Base-by-base conservation (phyloP, 2,329 filamentous ascomycete genomes). In the Xylariales sp. region DNA sequence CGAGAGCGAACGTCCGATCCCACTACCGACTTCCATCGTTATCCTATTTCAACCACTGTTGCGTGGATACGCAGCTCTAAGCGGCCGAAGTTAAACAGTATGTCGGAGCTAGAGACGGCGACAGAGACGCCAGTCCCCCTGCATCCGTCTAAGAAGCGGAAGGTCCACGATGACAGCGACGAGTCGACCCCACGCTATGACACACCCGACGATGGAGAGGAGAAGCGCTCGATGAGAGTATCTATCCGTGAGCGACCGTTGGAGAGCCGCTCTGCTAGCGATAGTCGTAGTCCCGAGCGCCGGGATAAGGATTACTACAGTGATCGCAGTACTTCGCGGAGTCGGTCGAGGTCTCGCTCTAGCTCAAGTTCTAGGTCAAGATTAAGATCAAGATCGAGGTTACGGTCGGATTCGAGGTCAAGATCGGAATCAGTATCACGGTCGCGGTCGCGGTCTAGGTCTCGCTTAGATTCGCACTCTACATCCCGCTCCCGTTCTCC, bases 71-170 rank as follows among this genome's bases (percentile, higher is more conserved):
- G n/a, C n/a, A n/a, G n/a, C n/a, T n/a, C n/a, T n/a, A n/a, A n/a
- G n/a, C n/a, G 24, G 24, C n/a, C n/a, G 8, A 27, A 27, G 8
- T 27, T n/a, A 27, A 14, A 9, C 36, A 11, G 21, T n/a, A 43
- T 43, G 40, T 38, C 40, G 28, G 20, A 31, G 31, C 32, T 38
- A 20, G 46, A 33, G 27, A 24, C 37, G 19, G 31, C 25, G 14
- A 35, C 14, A 15, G 18, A 21, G 12, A n/a, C 35, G 24, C 21
- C 22, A 12, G 28, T 19, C 29, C 9, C 53, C 10, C 62, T 54
- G 22, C 63, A 64, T 12, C 62, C 64, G 10, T 58, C 64, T 7
- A 70, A 70, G 48, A 61, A 66, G 22, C 64, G 67, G 44, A 64
- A 61, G 52, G 57, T 68, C 25, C 51, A 59, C 46, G 62, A 67